Evolutionary conservation across 371 early-diverging fungal species (phyloP).

Genomic region (Mortierella sp.): DNA sequence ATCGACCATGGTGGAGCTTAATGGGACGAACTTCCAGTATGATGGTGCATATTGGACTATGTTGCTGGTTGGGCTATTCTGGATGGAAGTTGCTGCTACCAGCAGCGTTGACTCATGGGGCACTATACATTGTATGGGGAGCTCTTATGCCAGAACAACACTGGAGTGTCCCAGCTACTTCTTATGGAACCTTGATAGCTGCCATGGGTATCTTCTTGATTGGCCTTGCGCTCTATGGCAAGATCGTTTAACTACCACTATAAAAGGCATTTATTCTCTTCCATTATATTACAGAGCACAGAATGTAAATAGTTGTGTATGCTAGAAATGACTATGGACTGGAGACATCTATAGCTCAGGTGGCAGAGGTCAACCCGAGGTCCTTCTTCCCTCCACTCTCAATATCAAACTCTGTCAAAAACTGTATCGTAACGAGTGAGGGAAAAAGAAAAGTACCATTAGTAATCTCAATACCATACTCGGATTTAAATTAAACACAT

Average conservation of each 20-base stretch:
- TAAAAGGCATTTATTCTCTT: neutral
- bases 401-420: conserved; percentile 50
- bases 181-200: conserved; percentile 50
- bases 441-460: neutral
- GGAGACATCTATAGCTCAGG: conserved; percentile 11
- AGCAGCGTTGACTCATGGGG: conserved; percentile 37
- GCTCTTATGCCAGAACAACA: conserved; percentile 33
- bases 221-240: conserved; percentile 53
- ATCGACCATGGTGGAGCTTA: conserved; percentile 58
- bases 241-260: conserved; percentile 35
- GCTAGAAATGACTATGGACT: conserved; percentile 19
- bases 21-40: conserved; percentile 57
- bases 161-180: conserved; percentile 55
- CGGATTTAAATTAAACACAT: neutral
- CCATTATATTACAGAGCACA: neutral
- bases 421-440: conserved; percentile 12
- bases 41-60: conserved; percentile 57
- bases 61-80: conserved; percentile 41
- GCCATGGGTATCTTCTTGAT: conserved; percentile 45
- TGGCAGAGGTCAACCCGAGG: conserved; percentile 35
- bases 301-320: neutral
- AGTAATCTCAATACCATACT: neutral
- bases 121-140: conserved; percentile 50
- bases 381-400: conserved; percentile 46
- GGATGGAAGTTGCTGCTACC: conserved; percentile 34